Base-by-base conservation (phyloP, 1,139 yeast genomes). In the Saccharomyces hybrid region DNA sequence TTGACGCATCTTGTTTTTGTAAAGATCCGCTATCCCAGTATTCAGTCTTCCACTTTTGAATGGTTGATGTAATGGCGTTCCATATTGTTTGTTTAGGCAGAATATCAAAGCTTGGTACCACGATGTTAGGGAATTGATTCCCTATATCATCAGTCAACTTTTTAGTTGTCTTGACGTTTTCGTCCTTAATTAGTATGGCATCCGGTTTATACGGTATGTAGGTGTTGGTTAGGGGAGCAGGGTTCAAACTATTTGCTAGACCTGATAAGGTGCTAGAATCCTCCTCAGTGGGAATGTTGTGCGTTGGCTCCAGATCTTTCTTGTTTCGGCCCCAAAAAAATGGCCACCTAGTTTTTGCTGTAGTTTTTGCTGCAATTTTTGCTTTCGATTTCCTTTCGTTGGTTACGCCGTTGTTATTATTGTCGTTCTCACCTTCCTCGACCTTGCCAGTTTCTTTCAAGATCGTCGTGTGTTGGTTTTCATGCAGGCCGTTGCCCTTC, bases 71-170 rank as follows among this genome's bases (percentile, higher is more conserved):
- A 14, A 67, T 14, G 5, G 63, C 58, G n/a, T 59, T 60, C 64
- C 68, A 63, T 8, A 63, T 44, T 2, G 65, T 59, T 27, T 58
- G 58, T 30, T 57, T 55, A 1, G 72, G 72, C n/a, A 69, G 50
- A 6, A 63, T 56, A 7, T 68, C 67, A 54, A 69, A 67, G 31
- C 51, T 52, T 5, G 72, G 72, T 2, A 65, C 68, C 20, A 69
- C 62, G 14, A 68, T 62, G 53, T 69, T 68, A 0, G 65, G 65
- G 20, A 56, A 57, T 32, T 56, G 63, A 30, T n/a, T 25, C 11
- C 52, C 59, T 28, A 54, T 52, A 32, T 59, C 60, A 9, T 52
- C 53, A 23, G 59, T 52, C 1, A 57, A 53, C 16, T 55, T 57
- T 9, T 58, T 55, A 9, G 52, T 56, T 2, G 61, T 51, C 32